These are phyloP conservation scores for Glarea lozoyensis DNA, from an alignment of 495 filamentous ascomycete genomes.

Conservation along the genomic window DNA sequence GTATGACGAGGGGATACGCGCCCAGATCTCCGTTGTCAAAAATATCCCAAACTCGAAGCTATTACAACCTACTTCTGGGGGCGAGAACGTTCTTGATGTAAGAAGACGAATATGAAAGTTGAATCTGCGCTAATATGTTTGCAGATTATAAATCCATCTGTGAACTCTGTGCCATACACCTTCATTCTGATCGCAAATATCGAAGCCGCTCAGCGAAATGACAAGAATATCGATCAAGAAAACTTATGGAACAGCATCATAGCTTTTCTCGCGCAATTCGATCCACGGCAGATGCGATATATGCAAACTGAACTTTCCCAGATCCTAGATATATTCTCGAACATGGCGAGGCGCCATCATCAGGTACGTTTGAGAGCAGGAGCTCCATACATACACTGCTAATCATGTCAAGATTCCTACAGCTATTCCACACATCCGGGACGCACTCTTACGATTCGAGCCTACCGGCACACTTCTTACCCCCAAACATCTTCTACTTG, in stretches of 20 bases:
- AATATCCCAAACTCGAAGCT: constrained; percentile 24
- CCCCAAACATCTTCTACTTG: constrained; percentile 51
- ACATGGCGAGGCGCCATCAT: constrained; percentile 28
- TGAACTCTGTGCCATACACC: constrained; percentile 22
- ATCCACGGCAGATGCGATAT: constrained; percentile 52
- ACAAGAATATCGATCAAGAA: constrained; percentile 8
- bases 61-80: constrained; percentile 22
- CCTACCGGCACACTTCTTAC: constrained; percentile 64
- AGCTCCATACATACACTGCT: background rate
- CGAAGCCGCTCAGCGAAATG: constrained; percentile 6
- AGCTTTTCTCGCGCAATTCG: constrained; percentile 42
- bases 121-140: constrained; percentile 7
- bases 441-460: constrained; percentile 65
- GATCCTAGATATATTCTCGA: constrained; percentile 39
- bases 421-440: constrained; percentile 49
- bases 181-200: constrained; percentile 18
- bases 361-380: constrained; percentile 27
- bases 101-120: too few relatives aligned
- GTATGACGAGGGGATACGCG: constrained; percentile 29
- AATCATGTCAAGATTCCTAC: constrained; percentile 18
- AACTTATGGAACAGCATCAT: constrained; percentile 38
- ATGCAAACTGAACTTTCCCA: constrained; percentile 41
- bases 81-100: constrained; percentile 29
- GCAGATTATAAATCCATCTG: constrained; percentile 20
- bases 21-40: constrained; percentile 21